Conservation (phyloP, 805 yeast species). For the Lachancea waltii region DNA sequence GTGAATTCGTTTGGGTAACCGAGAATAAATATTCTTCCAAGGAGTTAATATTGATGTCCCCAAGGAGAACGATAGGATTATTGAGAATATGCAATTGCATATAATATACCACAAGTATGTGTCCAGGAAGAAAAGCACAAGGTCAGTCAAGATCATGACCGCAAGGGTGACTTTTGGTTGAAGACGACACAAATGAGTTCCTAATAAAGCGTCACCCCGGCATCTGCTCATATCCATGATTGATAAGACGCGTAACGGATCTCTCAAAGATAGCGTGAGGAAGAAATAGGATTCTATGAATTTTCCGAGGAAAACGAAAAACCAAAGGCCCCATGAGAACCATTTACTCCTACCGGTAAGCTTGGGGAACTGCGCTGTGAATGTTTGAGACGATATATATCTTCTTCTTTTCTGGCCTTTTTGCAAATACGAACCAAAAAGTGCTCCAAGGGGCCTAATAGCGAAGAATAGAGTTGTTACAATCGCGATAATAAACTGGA, state of each 20-base stretch:
- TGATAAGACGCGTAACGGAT: constrained; percentile 64
- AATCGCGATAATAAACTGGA: constrained; percentile 53
- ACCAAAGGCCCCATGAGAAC: constrained; percentile 66
- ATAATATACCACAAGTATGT: constrained; percentile 83
- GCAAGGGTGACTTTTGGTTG: constrained; percentile 53
- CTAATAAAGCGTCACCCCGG: constrained; percentile 53
- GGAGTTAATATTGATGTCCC: constrained; percentile 88
- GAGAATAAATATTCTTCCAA: constrained; percentile 73
- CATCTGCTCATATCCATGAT: constrained; percentile 51
- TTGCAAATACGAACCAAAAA: constrained; percentile 41
- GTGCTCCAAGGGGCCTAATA: constrained; percentile 51
- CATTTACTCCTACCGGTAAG: constrained; percentile 48
- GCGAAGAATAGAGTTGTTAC: constrained; percentile 51
- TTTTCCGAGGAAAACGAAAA: constrained; percentile 59
- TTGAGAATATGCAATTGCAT: constrained; percentile 70
- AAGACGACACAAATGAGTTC: constrained; percentile 43
- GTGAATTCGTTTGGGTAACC: constrained; percentile 68
- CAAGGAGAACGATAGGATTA: constrained; percentile 59
- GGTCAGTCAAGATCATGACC: constrained; percentile 53
- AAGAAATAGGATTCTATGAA: constrained; percentile 74
- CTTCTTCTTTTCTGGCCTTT: constrained; percentile 34
- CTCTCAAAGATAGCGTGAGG: constrained; percentile 62
- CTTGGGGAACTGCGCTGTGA: constrained; percentile 53
- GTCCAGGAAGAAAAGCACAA: constrained; percentile 67
- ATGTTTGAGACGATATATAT: constrained; percentile 46